These are phyloP conservation scores for Fraxinus angustifolia DNA, from an alignment of 305 asterid species.

Conservation along the genomic window DNA sequence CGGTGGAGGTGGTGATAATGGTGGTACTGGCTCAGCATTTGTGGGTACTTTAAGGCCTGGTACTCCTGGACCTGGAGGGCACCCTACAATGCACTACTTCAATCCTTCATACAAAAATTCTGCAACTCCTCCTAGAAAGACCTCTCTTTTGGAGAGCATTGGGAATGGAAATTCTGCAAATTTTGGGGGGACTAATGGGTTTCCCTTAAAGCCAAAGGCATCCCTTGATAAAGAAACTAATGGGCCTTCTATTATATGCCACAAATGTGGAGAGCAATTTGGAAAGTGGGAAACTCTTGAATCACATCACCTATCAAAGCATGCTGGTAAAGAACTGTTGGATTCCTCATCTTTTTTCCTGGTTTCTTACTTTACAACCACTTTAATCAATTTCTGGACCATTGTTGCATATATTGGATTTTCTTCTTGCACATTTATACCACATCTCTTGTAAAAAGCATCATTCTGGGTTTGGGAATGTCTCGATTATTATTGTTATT, in stretches of 20 bases:
- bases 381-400: slow-evolving; percentile 9
- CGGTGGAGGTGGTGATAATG: slow-evolving; percentile 16
- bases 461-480: not conserved
- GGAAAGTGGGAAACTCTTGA: slow-evolving; percentile 78
- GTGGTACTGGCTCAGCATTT: slow-evolving; percentile 33
- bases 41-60: slow-evolving; percentile 77
- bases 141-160: slow-evolving; percentile 31
- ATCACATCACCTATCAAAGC: slow-evolving; percentile 77
- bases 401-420: slow-evolving; percentile 2
- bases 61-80: slow-evolving; percentile 78
- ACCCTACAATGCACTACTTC: slow-evolving; percentile 52
- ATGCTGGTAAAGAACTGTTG: slow-evolving; percentile 57
- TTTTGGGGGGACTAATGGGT: slow-evolving; percentile 20
- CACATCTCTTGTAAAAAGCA: not conserved
- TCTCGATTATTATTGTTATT: not conserved
- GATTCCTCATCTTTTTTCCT: not conserved
- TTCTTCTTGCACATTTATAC: not conserved
- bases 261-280: slow-evolving; percentile 78
- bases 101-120: slow-evolving; percentile 47
- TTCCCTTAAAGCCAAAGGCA: slow-evolving; percentile 35
- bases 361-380: not conserved
- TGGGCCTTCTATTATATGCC: slow-evolving; percentile 46
- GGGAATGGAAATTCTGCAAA: slow-evolving; percentile 10
- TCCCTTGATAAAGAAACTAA: slow-evolving; percentile 37
- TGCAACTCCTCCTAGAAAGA: slow-evolving; percentile 53